Percentiles rank a stretch among this genome's conserved stretches.
Evolutionary conservation across 441 rosid species (phyloP).

Genomic region (Gossypium aridum): DNA sequence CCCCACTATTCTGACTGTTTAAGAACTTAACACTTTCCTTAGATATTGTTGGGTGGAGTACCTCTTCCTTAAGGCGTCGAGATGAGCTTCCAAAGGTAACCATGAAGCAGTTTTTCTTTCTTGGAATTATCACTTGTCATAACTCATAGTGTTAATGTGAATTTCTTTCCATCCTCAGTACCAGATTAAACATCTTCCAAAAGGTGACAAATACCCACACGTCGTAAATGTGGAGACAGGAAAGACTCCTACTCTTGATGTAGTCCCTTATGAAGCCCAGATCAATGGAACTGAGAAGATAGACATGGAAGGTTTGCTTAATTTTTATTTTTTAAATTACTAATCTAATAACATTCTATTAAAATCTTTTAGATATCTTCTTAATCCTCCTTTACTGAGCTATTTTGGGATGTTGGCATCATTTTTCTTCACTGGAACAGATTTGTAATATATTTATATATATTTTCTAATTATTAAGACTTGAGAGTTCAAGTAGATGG

Average conservation of each 20-base stretch:
- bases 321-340: conserved; percentile 6
- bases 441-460: background rate
- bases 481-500: background rate
- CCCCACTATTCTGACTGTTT: background rate
- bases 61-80: conserved; percentile 60
- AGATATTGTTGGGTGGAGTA: conserved; percentile 94
- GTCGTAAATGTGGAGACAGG: conserved; percentile 43
- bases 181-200: conserved; percentile 42
- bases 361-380: background rate
- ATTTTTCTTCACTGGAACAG: background rate
- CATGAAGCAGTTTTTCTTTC: background rate
- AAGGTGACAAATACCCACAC: conserved; percentile 53
- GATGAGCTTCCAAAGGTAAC: conserved; percentile 76
- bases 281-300: conserved; percentile 24
- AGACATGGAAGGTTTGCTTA: conserved; percentile 66
- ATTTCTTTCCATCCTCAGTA: background rate
- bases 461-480: background rate
- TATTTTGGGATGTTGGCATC: background rate
- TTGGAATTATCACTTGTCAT: conserved; percentile 1
- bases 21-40: conserved; percentile 34
- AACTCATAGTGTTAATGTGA: conserved; percentile 12
- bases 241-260: conserved; percentile 22
- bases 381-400: conserved; percentile 7
- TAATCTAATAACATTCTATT: background rate
- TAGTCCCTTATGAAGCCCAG: conserved; percentile 20